Percentiles rank a stretch among this genome's conserved stretches.
Conservation (phyloP, 306 rosid species). For the Cucurbita maxima region DNA sequence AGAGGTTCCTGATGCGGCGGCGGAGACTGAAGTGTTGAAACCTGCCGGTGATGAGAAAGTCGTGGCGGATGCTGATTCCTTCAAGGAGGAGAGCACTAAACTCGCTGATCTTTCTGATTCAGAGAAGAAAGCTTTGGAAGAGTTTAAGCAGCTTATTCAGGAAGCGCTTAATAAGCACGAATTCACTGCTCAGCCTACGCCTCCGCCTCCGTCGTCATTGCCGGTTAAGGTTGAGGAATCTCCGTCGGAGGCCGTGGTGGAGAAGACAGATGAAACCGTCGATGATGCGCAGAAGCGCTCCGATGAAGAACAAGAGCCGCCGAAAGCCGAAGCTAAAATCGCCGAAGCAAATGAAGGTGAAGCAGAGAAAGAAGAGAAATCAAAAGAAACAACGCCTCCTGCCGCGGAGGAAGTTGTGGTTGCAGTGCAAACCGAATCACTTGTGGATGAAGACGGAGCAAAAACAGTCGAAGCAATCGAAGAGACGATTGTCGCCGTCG, state of each 20-base stretch:
- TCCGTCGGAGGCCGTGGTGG: background rate
- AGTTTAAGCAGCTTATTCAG: constrained; percentile 37
- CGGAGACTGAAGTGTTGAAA: constrained; percentile 17
- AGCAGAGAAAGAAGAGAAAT: background rate
- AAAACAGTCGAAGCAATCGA: constrained; percentile 71
- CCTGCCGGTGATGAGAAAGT: constrained; percentile 11
- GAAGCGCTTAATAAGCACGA: constrained; percentile 40
- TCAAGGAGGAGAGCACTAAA: constrained; percentile 47
- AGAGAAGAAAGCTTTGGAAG: constrained; percentile 44
- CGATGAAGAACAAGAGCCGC: constrained; percentile 1
- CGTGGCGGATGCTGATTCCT: constrained; percentile 18
- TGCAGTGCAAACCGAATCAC: constrained; percentile 4
- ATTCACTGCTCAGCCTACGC: constrained; percentile 13
- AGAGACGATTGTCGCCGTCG: constrained; percentile 56
- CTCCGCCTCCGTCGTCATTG: background rate
- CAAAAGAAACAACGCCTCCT: background rate
- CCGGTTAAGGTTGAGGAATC: background rate
- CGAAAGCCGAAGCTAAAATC: background rate
- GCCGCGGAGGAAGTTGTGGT: constrained; percentile 13
- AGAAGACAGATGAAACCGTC: constrained; percentile 12
- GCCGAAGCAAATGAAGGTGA: background rate
- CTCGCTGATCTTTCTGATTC: constrained; percentile 37
- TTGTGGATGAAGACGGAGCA: constrained; percentile 59
- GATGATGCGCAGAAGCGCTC: constrained; percentile 3
- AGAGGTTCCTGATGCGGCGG: constrained; percentile 2